Evolutionary conservation across 2,329 filamentous ascomycete genomes (phyloP), one percentile per base, ranked within the genome.

Genomic region (Colletotrichum melonis): DNA sequence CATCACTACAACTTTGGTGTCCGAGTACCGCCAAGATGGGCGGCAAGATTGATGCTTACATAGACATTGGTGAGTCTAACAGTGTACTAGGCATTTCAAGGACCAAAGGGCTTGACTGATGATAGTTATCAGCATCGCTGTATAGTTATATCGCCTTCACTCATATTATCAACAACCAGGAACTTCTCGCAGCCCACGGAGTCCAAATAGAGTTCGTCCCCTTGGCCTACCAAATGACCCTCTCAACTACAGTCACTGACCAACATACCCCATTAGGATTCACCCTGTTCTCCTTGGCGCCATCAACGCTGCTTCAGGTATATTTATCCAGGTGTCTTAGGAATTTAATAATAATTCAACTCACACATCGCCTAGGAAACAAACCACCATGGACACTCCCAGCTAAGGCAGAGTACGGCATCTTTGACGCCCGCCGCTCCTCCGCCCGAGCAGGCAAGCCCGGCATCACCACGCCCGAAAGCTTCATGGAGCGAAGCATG

Each of bases 271-370:
- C 42, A 24, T 2, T 75, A 94, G 92, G 63, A 89, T 93, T 77
- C 87, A 93, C 75, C 94, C 94, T 16, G 87, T 95, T 64, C 92
- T 95, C 78, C 86, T 96, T 16, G 91, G 90, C 30, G 92, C 88
- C 58, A 89, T 94, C 78, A 93, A 92, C 78, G 84, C 86, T 46
- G 86, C 84, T 24, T 88, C 88, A 57, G 90, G 90, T 91, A 82
- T 7, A 2, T 16, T 5, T 19, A 8, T 46, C n/a, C 8, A 22
- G 28, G 8, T 55, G 5, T 55, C 24, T 12, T 14, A 8, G 8
- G 16, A 16, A 16, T 2, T 19, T 19, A n/a, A 19, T 5, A 2
- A 46, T 14, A 3, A 22, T 9, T 3, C 3, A 7, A 12, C 57
- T 54, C 22, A 55, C 5, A 3, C 3, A 4, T 30, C 19, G 1